Percentiles rank a stretch among this genome's conserved stretches.
These are phyloP conservation scores for Avena insularis DNA, from an alignment of 176 grass and related monocot species.

Conservation along the genomic window DNA sequence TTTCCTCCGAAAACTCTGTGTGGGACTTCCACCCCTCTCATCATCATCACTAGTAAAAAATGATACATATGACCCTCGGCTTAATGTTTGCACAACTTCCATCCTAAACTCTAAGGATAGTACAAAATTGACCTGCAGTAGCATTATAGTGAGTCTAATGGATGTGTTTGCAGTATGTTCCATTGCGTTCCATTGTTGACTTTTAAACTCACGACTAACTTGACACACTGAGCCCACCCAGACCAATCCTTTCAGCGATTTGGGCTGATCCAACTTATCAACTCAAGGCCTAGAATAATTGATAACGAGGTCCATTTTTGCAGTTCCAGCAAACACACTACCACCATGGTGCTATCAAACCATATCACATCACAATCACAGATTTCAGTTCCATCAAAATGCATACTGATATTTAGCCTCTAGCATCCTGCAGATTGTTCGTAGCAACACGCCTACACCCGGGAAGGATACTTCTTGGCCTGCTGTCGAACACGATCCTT, in stretches of 20 bases:
- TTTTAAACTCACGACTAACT: background rate
- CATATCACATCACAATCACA: too few species aligned
- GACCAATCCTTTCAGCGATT: too few species aligned
- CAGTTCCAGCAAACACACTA: background rate
- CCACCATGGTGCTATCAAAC: background rate
- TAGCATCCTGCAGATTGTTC: background rate
- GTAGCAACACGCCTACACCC: slow-evolving; percentile 49
- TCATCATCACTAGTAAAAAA: too few species aligned
- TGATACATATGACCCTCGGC: too few species aligned
- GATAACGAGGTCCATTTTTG: background rate
- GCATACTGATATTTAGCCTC: background rate
- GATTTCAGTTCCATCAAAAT: slow-evolving; percentile 17
- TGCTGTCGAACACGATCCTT: slow-evolving; percentile 63
- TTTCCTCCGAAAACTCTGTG: too few species aligned
- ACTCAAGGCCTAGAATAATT: background rate
- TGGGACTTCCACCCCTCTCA: too few species aligned
- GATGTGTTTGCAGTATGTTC: slow-evolving; percentile 6
- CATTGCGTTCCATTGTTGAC: slow-evolving; percentile 10
- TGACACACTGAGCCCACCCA: background rate
- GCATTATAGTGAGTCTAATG: background rate
- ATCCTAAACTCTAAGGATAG: slow-evolving; percentile 22
- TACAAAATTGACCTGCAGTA: slow-evolving; percentile 36
- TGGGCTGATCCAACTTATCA: too few species aligned
- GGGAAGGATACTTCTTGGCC: slow-evolving; percentile 69
- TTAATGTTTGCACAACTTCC: background rate